Conservation (phyloP, 805 yeast genomes). For the Blastobotrys terrestris region DNA sequence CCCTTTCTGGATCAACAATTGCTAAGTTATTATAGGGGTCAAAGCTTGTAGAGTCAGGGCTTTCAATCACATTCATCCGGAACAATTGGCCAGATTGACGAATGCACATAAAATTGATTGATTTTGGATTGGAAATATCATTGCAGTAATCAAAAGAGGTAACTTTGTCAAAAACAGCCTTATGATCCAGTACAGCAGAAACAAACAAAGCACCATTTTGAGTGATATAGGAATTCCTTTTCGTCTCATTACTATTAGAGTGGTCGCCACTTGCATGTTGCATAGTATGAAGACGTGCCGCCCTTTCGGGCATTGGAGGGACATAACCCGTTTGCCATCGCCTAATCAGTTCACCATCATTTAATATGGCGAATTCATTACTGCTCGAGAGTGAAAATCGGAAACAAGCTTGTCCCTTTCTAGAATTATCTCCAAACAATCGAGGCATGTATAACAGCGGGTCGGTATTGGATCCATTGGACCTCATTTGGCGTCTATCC, state of each 20-base stretch:
- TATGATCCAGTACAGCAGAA: conserved; percentile 65
- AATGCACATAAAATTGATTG: conserved; percentile 73
- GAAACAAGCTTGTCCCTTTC: conserved; percentile 18
- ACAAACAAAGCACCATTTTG: conserved; percentile 57
- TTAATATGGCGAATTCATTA: conserved; percentile 74
- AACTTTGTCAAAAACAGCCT: conserved; percentile 73
- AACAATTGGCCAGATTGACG: conserved; percentile 86
- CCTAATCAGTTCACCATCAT: conserved; percentile 69
- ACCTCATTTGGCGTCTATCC: conserved; percentile 29
- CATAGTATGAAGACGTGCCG: not conserved
- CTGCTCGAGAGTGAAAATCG: conserved; percentile 47
- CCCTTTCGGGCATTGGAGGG: conserved; percentile 21
- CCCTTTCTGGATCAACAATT: conserved; percentile 18
- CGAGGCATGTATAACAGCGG: conserved; percentile 21
- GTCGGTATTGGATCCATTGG: conserved; percentile 5
- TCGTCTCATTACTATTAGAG: not conserved
- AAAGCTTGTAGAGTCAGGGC: conserved; percentile 56
- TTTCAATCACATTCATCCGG: conserved; percentile 66
- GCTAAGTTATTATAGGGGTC: conserved; percentile 44
- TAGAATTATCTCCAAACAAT: conserved; percentile 15
- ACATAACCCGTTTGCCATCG: conserved; percentile 68
- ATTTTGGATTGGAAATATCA: conserved; percentile 41
- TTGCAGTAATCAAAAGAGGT: conserved; percentile 81
- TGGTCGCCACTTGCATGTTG: not conserved
- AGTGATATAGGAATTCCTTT: conserved; percentile 13